phyloP scores from a whole-genome alignment of 2,329 filamentous ascomycete genomes.

The Annulohypoxylon truncatum region DNA sequence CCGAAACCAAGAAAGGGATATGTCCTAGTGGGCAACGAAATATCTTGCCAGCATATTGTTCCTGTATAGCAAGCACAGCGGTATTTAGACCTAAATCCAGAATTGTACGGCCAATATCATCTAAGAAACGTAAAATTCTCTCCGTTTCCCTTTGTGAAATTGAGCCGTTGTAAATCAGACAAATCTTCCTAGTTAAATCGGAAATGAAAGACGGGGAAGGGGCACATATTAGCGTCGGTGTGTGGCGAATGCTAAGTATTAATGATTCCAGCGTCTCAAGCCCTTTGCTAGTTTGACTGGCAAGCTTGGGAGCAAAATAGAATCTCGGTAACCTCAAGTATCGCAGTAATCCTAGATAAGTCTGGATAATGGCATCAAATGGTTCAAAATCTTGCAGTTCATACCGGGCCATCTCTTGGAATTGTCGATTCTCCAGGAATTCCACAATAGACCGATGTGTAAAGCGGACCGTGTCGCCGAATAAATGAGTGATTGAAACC shows the following conservation, averaged over 20 bases:
- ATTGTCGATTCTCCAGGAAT: conserved; percentile 11
- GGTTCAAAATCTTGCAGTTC: conserved; percentile 5
- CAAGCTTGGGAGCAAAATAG: conserved; percentile 4
- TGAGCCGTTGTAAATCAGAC: neutral
- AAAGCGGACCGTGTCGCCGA: conserved; percentile 1
- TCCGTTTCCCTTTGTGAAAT: too few species aligned
- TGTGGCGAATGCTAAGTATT: neutral
- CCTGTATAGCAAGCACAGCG: neutral
- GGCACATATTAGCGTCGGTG: neutral
- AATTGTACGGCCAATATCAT: neutral
- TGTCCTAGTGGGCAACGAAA: neutral
- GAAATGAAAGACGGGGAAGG: neutral
- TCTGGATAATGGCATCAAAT: conserved; percentile 18
- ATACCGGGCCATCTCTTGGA: neutral
- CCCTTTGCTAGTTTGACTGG: neutral
- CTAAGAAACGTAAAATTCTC: neutral
- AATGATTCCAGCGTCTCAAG: neutral
- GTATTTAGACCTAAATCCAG: neutral
- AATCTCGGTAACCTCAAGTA: neutral
- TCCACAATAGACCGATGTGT: conserved; percentile 22
- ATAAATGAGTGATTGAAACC: neutral
- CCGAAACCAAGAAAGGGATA: neutral
- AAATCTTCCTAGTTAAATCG: neutral
- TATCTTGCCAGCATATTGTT: neutral
- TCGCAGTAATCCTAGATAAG: conserved; percentile 9